A percentile compares a stretch with the other conserved stretches of the same genome.
phyloP scores from a whole-genome alignment of 225 moss, liverwort and hornwort species.

The Ulota crispa region DNA sequence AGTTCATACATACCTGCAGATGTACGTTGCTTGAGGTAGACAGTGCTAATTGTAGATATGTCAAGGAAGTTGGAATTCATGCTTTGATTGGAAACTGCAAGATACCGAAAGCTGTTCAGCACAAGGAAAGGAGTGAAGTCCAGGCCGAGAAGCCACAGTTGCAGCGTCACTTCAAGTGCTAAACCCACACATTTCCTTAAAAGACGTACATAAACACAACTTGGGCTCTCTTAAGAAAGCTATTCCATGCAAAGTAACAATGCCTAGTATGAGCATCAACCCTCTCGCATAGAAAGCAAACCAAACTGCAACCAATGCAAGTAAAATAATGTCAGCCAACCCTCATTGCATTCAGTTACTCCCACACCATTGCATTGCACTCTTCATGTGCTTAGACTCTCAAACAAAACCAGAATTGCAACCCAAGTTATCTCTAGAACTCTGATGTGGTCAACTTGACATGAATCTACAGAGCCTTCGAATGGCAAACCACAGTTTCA shows the following conservation, averaged over 20 bases:
- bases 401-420: not conserved
- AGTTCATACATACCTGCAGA: slow-evolving; percentile 15
- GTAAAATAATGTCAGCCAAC: not conserved
- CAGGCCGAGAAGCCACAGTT: not conserved
- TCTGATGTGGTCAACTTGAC: not conserved
- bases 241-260: not conserved
- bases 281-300: not conserved
- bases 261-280: not conserved
- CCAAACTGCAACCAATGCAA: not conserved
- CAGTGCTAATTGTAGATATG: not conserved
- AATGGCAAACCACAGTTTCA: not conserved
- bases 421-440: not conserved
- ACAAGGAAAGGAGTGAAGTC: not conserved
- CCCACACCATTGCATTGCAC: not conserved
- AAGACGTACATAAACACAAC: not conserved
- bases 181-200: not conserved
- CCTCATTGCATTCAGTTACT: not conserved
- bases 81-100: not conserved
- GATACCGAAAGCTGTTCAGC: not conserved
- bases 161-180: not conserved
- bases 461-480: not conserved
- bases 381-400: not conserved
- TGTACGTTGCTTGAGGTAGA: not conserved
- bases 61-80: slow-evolving; percentile 3
- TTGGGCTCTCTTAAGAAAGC: not conserved